Base-by-base conservation (phyloP, 495 filamentous ascomycete genomes). In the Trichoderma asperelloides region DNA sequence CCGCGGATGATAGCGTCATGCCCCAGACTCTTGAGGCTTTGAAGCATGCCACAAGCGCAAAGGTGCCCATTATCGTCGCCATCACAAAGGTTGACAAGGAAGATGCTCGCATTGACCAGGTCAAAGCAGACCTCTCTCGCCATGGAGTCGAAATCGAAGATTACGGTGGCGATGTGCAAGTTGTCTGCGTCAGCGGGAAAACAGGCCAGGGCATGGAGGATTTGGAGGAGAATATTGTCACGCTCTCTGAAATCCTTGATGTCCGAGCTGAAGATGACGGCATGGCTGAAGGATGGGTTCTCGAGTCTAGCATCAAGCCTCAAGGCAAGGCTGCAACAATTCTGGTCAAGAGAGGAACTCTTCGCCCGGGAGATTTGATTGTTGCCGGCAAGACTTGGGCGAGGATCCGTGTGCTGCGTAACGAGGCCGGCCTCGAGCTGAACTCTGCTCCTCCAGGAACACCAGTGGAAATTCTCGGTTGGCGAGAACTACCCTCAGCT, bases 21-120 rank as follows among this genome's bases (percentile, higher is more conserved):
- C 96, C 96, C 1, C 96, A 99, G 73, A 99, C 96, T 0, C 82
- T 98, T 12, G 96, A 99, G 76, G 94, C 95, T 15, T 90, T 99
- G 74, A 96, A 95, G 72, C 95, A 98, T 71, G 95, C 96, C 5
- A 89, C 89, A 62, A 81, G 83, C n/a, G 92, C 96, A 39, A 89
- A 89, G 66, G 96, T 98, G 1, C 93, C 95, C 15, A 94, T 99
- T 63, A 96, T 98, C 66, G 96, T 98, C 21, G 96, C 96, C n/a
- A 91, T 97, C 77, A 99, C 92, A 80, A 99, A 99, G 76, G 85
- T 96, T 62, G 96, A 99, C 76, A 97, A 94, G 76, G 87, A 89
- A 68, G 87, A 88, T 45, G 85, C 90, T 23, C 86, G 92, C 69
- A 75, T 89, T 16, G 89, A 97, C 49, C 84, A 84, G 27, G 93